phyloP scores from a whole-genome alignment of 2,329 filamentous ascomycete species.

The Aspergillus hortae region DNA sequence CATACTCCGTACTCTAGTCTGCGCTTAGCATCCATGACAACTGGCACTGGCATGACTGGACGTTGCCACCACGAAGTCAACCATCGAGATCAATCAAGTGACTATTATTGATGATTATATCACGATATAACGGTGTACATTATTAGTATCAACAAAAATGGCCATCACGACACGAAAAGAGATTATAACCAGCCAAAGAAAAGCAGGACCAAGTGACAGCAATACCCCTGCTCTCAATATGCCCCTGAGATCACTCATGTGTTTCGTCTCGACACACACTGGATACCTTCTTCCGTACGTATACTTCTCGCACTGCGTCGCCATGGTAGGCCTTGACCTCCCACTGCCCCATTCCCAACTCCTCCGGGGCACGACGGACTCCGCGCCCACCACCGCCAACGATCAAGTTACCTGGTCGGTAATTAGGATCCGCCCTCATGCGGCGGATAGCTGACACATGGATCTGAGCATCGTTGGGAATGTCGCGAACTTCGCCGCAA shows the following conservation, averaged over 20 bases:
- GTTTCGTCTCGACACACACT: conserved; percentile 27
- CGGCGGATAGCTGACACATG: conserved; percentile 72
- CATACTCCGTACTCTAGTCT: too few relatives aligned
- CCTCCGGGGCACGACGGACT: conserved; percentile 56
- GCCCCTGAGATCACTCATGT: conserved; percentile 4
- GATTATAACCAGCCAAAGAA: neutral
- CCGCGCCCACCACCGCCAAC: conserved; percentile 75
- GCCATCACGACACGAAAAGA: neutral
- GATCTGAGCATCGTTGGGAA: conserved; percentile 66
- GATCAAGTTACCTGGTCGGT: conserved; percentile 76
- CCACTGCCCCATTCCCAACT: conserved; percentile 71
- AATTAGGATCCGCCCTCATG: conserved; percentile 60
- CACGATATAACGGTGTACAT: too few relatives aligned
- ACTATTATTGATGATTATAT: too few relatives aligned
- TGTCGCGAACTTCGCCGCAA: conserved; percentile 71
- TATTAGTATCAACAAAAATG: neutral
- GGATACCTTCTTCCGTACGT: conserved; percentile 46
- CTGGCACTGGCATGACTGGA: too few relatives aligned
- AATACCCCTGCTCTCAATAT: neutral
- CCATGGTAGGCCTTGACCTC: conserved; percentile 61
- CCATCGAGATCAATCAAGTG: neutral
- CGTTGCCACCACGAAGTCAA: too few relatives aligned
- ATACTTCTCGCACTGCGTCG: conserved; percentile 67
- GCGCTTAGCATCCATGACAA: too few relatives aligned
- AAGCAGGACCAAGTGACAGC: neutral